Conservation (phyloP, 495 filamentous ascomycete genomes). For the Chaetomium tenue region DNA sequence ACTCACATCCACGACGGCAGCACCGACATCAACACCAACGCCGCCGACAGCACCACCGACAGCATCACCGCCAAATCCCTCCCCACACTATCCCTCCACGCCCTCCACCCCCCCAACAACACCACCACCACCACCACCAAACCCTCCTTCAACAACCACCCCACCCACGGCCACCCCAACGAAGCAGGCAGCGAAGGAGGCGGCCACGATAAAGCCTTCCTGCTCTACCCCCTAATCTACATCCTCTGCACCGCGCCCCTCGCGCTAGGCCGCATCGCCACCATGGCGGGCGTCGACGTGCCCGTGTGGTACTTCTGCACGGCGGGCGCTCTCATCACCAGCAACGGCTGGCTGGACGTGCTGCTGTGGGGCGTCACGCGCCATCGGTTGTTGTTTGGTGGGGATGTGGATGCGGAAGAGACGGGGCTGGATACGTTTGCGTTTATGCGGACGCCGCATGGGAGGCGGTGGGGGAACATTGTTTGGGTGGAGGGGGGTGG, state of each 20-base stretch:
- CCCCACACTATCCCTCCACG: constrained; percentile 64
- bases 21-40: not conserved
- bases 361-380: constrained; percentile 71
- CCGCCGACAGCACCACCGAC: not conserved
- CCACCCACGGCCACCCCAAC: not conserved
- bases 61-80: constrained; percentile 46
- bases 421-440: constrained; percentile 49
- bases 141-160: constrained; percentile 5
- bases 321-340: constrained; percentile 70
- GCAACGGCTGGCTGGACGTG: constrained; percentile 72
- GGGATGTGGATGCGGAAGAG: constrained; percentile 40
- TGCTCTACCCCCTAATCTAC: constrained; percentile 74
- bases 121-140: not conserved
- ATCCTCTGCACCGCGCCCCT: constrained; percentile 69
- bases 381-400: constrained; percentile 49
- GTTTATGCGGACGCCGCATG: constrained; percentile 48
- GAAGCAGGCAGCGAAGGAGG: not conserved
- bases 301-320: constrained; percentile 62
- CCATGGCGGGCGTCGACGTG: constrained; percentile 56
- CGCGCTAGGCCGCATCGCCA: constrained; percentile 65
- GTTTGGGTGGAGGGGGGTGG: constrained; percentile 44
- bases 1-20: constrained; percentile 9
- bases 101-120: not conserved
- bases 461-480: constrained; percentile 44
- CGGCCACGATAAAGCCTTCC: constrained; percentile 61